phyloP scores from a whole-genome alignment of 139 green algal genomes.

The Chlamydomonas sp. region DNA sequence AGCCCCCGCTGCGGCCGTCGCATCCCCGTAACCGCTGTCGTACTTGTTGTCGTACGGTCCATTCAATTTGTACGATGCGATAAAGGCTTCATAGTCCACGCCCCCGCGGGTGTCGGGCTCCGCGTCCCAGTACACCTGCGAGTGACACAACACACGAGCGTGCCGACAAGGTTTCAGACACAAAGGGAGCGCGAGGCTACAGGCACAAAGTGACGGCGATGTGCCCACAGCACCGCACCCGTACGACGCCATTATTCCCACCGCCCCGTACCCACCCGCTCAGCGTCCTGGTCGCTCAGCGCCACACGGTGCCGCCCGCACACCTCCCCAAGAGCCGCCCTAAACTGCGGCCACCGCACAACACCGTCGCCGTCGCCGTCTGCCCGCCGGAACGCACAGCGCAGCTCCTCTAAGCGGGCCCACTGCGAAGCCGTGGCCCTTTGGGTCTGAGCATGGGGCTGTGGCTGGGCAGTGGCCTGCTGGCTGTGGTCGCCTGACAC shows the following conservation, averaged over 20 bases:
- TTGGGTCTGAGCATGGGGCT: not conserved
- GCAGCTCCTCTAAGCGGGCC: not conserved
- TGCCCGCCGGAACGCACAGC: not conserved
- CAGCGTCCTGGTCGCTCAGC: not conserved
- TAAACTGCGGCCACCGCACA: conserved; percentile 17
- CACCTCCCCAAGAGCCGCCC: conserved; percentile 11
- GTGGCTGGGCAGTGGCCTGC: no score
- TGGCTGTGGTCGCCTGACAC: no score
- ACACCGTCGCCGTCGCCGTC: conserved; percentile 16
- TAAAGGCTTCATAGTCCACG: conserved; percentile 13
- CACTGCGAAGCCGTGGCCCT: not conserved
- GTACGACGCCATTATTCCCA: not conserved
- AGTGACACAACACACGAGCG: not conserved
- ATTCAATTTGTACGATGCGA: not conserved
- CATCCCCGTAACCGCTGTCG: no score
- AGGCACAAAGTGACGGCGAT: not conserved
- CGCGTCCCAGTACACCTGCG: conserved; percentile 3
- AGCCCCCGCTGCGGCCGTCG: no score
- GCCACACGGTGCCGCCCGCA: not conserved
- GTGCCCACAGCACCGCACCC: not conserved
- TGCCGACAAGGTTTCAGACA: no score
- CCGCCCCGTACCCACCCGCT: not conserved
- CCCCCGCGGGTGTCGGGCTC: not conserved
- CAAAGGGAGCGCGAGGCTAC: no score
- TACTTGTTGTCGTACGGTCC: no score